Evolutionary conservation across 306 rosid genomes (phyloP).

Genomic region (Castanea sativa): DNA sequence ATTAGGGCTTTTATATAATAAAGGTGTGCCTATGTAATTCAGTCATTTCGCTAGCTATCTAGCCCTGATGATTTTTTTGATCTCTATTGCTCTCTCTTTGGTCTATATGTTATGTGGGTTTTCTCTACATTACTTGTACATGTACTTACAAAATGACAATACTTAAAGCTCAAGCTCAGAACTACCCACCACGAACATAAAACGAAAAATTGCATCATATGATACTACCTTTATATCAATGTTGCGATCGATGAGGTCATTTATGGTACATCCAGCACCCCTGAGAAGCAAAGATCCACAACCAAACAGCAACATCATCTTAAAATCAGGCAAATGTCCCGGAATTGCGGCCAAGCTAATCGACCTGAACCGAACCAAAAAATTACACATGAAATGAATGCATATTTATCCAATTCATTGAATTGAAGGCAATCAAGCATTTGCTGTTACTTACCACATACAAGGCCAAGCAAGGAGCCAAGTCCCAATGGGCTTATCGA

Average conservation of each 20-base stretch:
- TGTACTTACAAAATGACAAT: not conserved
- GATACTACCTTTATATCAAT: conserved; percentile 66
- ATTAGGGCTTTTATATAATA: too few species aligned
- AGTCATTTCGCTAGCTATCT: too few species aligned
- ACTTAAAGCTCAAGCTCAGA: not conserved
- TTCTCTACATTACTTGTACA: not conserved
- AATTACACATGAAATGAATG: too few species aligned
- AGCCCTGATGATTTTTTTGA: too few species aligned
- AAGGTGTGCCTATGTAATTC: too few species aligned
- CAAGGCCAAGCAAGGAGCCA: conserved; percentile 98
- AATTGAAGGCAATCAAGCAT: not conserved
- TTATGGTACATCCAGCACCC: conserved; percentile 87
- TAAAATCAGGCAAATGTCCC: conserved; percentile 76
- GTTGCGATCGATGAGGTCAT: conserved; percentile 83
- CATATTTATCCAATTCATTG: too few species aligned
- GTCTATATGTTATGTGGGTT: too few species aligned
- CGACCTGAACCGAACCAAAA: conserved; percentile 52
- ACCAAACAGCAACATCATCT: conserved; percentile 71
- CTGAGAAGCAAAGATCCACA: conserved; percentile 80
- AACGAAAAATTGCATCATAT: not conserved
- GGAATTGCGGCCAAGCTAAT: conserved; percentile 76
- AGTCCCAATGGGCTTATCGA: conserved; percentile 90
- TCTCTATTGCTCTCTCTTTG: too few species aligned
- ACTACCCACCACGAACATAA: not conserved
- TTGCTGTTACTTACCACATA: conserved; percentile 40